Base-by-base conservation (phyloP, 176 grass and related monocot species). In the Otatea glauca region DNA sequence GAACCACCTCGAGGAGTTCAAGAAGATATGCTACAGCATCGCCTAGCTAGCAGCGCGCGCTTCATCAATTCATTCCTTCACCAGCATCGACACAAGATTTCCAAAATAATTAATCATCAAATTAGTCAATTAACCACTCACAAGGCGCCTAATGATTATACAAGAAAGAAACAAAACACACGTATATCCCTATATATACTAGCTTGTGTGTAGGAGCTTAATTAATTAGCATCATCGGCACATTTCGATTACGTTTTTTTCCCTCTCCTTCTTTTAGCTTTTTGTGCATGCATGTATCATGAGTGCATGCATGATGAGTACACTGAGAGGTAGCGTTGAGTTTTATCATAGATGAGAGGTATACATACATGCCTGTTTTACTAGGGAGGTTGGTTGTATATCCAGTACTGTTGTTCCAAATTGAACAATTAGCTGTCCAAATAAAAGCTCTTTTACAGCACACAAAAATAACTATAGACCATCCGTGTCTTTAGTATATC, bases 231-330 rank as follows among this genome's bases (percentile, higher is more conserved):
- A 59, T 21, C 56, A 59, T 4, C 9, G 8, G 3, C 23, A 29
- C 21, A 24, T 23, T 23, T 59, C 21, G 3, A 59, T 59, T 24
- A 11, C 9, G 9, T 24, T 59, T 23, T 11, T 4, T 3, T 1
- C 4, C 4, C 21, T n/a, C 42, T 45, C 1, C 9, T 43, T 9
- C 44, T 59, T 59, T 4, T 10, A n/a, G 21, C 9, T 59, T 48
- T n/a, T 59, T 23, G 55, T 59, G 8, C 55, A 21, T n/a, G 55
- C 54, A n/a, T n/a, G 2, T 4, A 1, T 23, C 55, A 23, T 25
- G 21, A 11, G 24, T 86, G 65, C 78, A 67, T 85, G n/a, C 88
- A 20, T 6, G 24, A 85, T 18, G 84, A 84, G 86, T n/a, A 87
- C 67, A 0, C 29, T 29, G 29, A 29, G 29, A 29, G 29, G 29